Percentiles rank a stretch among this genome's conserved stretches.
Evolutionary conservation across 495 filamentous ascomycete genomes (phyloP).

Genomic region (Arthonia radiata): DNA sequence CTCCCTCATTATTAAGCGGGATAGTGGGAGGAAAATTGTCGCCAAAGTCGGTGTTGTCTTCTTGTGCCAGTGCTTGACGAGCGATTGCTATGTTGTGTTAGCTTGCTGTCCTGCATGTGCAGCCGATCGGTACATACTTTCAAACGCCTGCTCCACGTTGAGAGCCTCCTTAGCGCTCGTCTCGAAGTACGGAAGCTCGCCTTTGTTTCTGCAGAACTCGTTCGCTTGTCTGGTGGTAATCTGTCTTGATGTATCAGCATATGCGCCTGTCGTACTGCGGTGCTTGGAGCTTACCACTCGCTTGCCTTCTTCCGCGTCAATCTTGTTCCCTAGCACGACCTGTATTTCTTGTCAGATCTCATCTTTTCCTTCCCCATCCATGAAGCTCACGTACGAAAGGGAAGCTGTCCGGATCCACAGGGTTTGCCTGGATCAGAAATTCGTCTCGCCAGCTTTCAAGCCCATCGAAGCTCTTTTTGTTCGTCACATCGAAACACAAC

Average conservation of each 20-base stretch:
- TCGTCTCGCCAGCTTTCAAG: slow-evolving; percentile 97
- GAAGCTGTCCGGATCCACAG: slow-evolving; percentile 89
- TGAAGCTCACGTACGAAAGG: slow-evolving; percentile 52
- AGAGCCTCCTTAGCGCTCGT: slow-evolving; percentile 96
- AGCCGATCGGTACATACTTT: too few relatives aligned
- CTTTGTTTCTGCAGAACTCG: slow-evolving; percentile 94
- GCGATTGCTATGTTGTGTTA: too few relatives aligned
- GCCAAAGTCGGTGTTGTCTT: slow-evolving; percentile 79
- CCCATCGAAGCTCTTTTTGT: slow-evolving; percentile 95
- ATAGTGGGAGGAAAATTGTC: slow-evolving; percentile 92
- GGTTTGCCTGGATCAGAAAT: slow-evolving; percentile 92
- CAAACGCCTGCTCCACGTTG: slow-evolving; percentile 96
- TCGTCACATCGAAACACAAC: slow-evolving; percentile 95
- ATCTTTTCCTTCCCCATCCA: slow-evolving; percentile 1
- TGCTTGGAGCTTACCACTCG: slow-evolving; percentile 34
- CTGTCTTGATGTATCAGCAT: slow-evolving; percentile 16
- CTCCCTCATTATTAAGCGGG: slow-evolving; percentile 83
- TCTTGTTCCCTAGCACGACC: slow-evolving; percentile 96
- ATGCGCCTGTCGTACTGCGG: too few relatives aligned
- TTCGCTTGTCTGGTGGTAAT: slow-evolving; percentile 86
- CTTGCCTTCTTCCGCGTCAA: slow-evolving; percentile 96
- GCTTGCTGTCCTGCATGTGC: too few relatives aligned
- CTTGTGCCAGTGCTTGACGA: slow-evolving; percentile 78
- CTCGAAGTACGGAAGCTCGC: slow-evolving; percentile 94
- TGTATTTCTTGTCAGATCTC: too few relatives aligned